Evolutionary conservation across 2,329 filamentous ascomycete genomes (phyloP).

Genomic region (Torrubiella hemipterigena): DNA sequence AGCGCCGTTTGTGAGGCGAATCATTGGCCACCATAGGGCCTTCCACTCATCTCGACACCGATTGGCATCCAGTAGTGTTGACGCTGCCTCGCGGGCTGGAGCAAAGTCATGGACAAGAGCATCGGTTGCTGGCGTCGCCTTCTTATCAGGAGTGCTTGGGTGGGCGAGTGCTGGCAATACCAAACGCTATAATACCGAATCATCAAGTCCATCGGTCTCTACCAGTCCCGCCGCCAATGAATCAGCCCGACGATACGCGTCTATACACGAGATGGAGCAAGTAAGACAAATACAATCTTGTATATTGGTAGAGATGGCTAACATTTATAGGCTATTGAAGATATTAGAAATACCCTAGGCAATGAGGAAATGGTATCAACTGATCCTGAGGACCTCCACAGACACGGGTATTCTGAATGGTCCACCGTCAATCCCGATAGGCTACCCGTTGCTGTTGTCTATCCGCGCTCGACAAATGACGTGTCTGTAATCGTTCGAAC

Average conservation of each 20-base stretch:
- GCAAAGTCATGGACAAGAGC: too few relatives aligned
- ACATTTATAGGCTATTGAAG: slow-evolving; percentile 38
- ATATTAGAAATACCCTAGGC: slow-evolving; percentile 37
- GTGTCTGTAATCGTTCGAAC: slow-evolving; percentile 50
- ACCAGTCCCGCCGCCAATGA: too few relatives aligned
- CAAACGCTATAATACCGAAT: too few relatives aligned
- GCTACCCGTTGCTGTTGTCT: slow-evolving; percentile 52
- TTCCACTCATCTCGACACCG: too few relatives aligned
- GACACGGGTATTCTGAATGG: slow-evolving; percentile 58
- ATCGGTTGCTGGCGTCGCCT: too few relatives aligned
- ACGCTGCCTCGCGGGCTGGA: too few relatives aligned
- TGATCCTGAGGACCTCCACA: slow-evolving; percentile 47
- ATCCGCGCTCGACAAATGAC: slow-evolving; percentile 48
- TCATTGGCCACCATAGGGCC: too few relatives aligned
- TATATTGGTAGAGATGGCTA: background rate
- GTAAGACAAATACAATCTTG: slow-evolving; percentile 13
- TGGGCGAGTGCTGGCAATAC: too few relatives aligned
- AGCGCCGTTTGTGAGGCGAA: background rate
- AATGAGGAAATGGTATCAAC: slow-evolving; percentile 47
- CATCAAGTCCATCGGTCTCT: too few relatives aligned
- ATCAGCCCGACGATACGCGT: slow-evolving; percentile 24
- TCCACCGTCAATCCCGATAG: slow-evolving; percentile 48
- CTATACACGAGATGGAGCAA: slow-evolving; percentile 27
- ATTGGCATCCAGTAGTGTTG: too few relatives aligned
- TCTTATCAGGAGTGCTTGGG: too few relatives aligned